Evolutionary conservation across 176 grass and related monocot species (phyloP).

Genomic region (Phoenix roebelenii): DNA sequence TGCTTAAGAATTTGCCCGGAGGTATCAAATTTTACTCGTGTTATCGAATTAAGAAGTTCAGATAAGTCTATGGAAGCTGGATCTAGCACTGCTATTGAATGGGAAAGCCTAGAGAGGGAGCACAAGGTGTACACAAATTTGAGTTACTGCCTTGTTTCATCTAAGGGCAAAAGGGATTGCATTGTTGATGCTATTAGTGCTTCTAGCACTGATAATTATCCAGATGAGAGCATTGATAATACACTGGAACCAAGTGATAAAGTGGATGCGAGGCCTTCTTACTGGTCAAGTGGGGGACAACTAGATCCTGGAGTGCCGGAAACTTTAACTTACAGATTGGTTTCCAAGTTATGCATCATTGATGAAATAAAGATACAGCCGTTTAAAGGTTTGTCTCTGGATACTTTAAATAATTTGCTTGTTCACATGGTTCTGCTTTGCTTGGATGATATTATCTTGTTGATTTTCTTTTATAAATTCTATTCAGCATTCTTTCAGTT

Average conservation of each 20-base stretch:
- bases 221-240: conserved; percentile 62
- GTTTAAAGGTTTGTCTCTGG: conserved; percentile 43
- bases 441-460: conserved; percentile 9
- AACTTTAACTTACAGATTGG: conserved; percentile 55
- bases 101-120: conserved; percentile 24
- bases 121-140: conserved; percentile 55
- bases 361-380: conserved; percentile 57
- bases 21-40: conserved; percentile 34
- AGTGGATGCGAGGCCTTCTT: conserved; percentile 31
- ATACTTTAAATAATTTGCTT: neutral
- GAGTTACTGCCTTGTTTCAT: conserved; percentile 27
- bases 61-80: conserved; percentile 9
- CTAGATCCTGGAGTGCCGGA: conserved; percentile 34
- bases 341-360: conserved; percentile 37
- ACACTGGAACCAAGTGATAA: conserved; percentile 40
- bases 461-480: neutral
- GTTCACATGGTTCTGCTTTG: neutral
- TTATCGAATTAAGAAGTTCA: conserved; percentile 27
- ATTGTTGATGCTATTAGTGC: conserved; percentile 50
- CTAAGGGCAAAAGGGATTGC: conserved; percentile 28
- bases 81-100: conserved; percentile 33
- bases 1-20: conserved; percentile 48
- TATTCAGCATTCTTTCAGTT: conserved; percentile 44
- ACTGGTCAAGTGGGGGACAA: conserved; percentile 85
- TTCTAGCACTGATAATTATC: conserved; percentile 88